A percentile compares a stretch with the other conserved stretches of the same genome.
Conservation (phyloP, 139 green algal genomes). For the Chlorella sp. region DNA sequence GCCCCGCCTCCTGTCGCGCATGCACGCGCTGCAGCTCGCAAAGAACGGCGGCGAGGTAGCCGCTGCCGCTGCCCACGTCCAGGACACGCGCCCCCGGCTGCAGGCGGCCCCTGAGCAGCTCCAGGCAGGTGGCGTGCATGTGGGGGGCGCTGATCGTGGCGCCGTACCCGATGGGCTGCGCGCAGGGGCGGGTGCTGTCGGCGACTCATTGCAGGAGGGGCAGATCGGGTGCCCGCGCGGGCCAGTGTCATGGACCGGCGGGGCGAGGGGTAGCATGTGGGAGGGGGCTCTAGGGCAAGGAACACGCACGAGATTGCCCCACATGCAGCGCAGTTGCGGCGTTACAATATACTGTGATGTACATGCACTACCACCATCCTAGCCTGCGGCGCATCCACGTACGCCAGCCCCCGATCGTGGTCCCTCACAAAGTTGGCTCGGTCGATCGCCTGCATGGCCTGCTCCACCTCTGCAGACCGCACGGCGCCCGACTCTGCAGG, state of each 20-base stretch:
- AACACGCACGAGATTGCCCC: not conserved
- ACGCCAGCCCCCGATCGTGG: not conserved
- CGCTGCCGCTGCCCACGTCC: conserved; percentile 83
- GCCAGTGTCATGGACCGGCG: too few species aligned
- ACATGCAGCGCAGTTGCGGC: not conserved
- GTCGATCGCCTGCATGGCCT: conserved; percentile 7
- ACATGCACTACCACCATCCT: too few species aligned
- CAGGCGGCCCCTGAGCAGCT: conserved; percentile 70
- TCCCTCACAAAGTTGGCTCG: conserved; percentile 1
- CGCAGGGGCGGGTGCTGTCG: not conserved
- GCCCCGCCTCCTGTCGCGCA: too few species aligned
- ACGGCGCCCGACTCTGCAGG: conserved; percentile 4
- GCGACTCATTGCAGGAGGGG: not conserved
- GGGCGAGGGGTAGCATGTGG: too few species aligned
- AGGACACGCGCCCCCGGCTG: conserved; percentile 69
- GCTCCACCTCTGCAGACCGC: conserved; percentile 14
- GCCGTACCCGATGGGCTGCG: conserved; percentile 13
- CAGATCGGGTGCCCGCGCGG: not conserved
- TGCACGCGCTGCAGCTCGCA: too few species aligned
- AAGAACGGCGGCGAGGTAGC: conserved; percentile 82
- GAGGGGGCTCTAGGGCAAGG: not conserved
- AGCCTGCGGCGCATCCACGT: conserved; percentile 2
- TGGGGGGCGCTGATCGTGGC: conserved; percentile 90
- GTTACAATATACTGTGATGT: not conserved
- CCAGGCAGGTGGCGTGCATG: conserved; percentile 90